Base-by-base conservation (phyloP, 306 rosid genomes). In the Trifolium dubium region DNA sequence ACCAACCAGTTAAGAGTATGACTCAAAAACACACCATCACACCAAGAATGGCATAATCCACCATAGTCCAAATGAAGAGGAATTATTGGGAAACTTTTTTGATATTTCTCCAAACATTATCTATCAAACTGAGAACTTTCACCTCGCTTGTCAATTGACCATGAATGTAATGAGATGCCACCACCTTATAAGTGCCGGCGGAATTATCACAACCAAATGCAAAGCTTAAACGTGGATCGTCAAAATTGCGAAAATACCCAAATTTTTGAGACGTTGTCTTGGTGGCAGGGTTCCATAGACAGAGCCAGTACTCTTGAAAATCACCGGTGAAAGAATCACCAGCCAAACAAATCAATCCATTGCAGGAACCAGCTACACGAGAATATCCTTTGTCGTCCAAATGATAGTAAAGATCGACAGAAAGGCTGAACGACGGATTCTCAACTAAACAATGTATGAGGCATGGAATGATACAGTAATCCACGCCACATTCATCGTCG, bases 201-300 rank as follows among this genome's bases (percentile, higher is more conserved):
- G 64, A 29, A 58, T 58, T 29, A 5, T 5, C 64, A 29, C 14
- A 58, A 2, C 39, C 63, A 28, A 56, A 23, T 6, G 13, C 11
- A 56, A n/a, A 10, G 8, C 34, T 56, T 4, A 23, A 58, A 29
- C 28, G 2, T 17, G 39, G 8, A 10, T 23, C 6, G 6, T 3
- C 15, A 55, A 2, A 55, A 10, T 10, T 3, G 10, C 1, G 2
- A 55, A 2, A 55, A 55, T 55, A 10, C 62, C 31, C 62, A 19
- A 55, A 3, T 4, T 10, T 23, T 23, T 23, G 13, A 18, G 60
- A 53, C 10, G 30, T 8, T 18, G 28, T 18, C 29, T 12, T 18
- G 4, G 60, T 53, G 60, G 60, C 60, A 17, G 60, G 60, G 60
- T 17, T 53, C 60, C 60, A 53, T 53, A 53, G 3, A 8, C 60